phyloP scores from a whole-genome alignment of 2,329 filamentous ascomycete genomes.

The Alternaria gaisen region DNA sequence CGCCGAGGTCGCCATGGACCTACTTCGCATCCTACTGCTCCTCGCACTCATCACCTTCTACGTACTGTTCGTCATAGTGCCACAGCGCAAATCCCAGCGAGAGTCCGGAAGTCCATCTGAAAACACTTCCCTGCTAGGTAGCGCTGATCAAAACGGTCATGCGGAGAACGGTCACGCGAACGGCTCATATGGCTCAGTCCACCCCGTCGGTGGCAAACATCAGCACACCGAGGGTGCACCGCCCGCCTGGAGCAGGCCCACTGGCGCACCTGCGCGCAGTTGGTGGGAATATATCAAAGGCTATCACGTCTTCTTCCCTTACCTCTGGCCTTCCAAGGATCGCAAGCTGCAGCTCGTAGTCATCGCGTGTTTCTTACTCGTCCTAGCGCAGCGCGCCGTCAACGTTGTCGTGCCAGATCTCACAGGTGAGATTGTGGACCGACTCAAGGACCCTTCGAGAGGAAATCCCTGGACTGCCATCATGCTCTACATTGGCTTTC shows the following conservation, averaged over 20 bases:
- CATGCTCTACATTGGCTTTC: slow-evolving; percentile 77
- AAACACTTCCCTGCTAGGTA: slow-evolving; percentile 68
- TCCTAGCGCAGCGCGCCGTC: slow-evolving; percentile 81
- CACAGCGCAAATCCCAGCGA: slow-evolving; percentile 27
- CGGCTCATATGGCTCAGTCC: slow-evolving; percentile 63
- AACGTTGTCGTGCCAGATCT: slow-evolving; percentile 88
- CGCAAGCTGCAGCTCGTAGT: slow-evolving; percentile 79
- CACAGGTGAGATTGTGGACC: slow-evolving; percentile 80
- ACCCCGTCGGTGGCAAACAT: slow-evolving; percentile 54
- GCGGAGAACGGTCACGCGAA: slow-evolving; percentile 60
- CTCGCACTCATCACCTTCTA: slow-evolving; percentile 68
- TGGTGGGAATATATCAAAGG: slow-evolving; percentile 97
- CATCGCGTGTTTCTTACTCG: slow-evolving; percentile 80
- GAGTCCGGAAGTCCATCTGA: slow-evolving; percentile 59
- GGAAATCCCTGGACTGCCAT: slow-evolving; percentile 78
- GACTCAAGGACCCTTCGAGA: slow-evolving; percentile 64
- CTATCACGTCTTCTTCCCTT: slow-evolving; percentile 94
- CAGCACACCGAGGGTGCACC: slow-evolving; percentile 66
- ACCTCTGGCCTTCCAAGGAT: slow-evolving; percentile 92
- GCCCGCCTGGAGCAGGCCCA: slow-evolving; percentile 87
- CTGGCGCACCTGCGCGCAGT: slow-evolving; percentile 82
- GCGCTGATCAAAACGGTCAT: slow-evolving; percentile 55
- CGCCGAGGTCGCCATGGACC: slow-evolving; percentile 71
- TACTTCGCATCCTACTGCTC: slow-evolving; percentile 73
- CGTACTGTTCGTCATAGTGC: slow-evolving; percentile 59